Conservation (phyloP, 495 filamentous ascomycete species). For the Halenospora varia region DNA sequence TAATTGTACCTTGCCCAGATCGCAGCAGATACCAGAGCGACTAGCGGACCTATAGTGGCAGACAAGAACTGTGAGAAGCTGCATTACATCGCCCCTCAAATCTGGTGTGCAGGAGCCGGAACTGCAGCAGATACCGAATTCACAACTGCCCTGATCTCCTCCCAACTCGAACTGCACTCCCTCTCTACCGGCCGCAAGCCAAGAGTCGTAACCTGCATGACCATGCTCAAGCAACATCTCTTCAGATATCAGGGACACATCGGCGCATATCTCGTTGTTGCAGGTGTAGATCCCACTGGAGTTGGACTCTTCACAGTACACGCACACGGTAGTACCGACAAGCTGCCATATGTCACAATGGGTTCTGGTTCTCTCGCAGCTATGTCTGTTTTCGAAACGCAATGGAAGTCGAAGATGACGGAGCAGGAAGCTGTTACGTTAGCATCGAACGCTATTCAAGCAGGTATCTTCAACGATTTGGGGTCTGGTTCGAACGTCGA, state of each 20-base stretch:
- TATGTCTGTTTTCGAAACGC: constrained; percentile 97
- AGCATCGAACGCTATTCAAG: constrained; percentile 83
- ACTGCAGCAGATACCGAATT: constrained; percentile 99
- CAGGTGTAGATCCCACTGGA: constrained; percentile 95
- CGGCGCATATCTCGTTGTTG: constrained; percentile 96
- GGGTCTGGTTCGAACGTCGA: constrained; percentile 97
- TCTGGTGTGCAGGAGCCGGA: constrained; percentile 99
- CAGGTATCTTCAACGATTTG: constrained; percentile 99
- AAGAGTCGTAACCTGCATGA: constrained; percentile 98
- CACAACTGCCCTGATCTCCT: constrained; percentile 97
- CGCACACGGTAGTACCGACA: constrained; percentile 97
- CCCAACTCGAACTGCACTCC: constrained; percentile 93
- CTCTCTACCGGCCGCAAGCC: constrained; percentile 94
- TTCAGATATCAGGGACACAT: constrained; percentile 98
- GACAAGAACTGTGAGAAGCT: constrained; percentile 99
- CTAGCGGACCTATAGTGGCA: constrained; percentile 94
- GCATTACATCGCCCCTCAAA: constrained; percentile 97
- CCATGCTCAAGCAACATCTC: constrained; percentile 98
- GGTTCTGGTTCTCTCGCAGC: constrained; percentile 92
- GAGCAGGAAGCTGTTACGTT: constrained; percentile 79
- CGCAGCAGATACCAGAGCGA: constrained; percentile 96
- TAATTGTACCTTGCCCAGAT: constrained; percentile 54
- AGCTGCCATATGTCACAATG: constrained; percentile 99
- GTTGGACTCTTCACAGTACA: constrained; percentile 97
- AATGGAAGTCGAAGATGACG: constrained; percentile 79